Evolutionary conservation across 2,329 filamentous ascomycete genomes (phyloP).

Genomic region (Neopestalotiopsis rosae): DNA sequence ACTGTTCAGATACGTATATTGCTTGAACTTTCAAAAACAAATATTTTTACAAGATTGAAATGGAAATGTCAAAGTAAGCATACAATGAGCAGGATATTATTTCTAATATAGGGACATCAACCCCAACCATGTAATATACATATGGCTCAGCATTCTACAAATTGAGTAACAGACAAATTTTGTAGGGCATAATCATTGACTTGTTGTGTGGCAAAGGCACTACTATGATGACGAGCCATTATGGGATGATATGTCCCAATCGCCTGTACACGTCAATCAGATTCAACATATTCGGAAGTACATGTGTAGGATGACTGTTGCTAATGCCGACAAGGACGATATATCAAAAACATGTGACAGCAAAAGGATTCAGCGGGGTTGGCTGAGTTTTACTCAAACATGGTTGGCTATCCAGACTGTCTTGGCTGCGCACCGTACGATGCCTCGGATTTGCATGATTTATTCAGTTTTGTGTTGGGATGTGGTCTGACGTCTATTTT

Average conservation of each 20-base stretch:
- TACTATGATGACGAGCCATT: neutral
- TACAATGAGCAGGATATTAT: neutral
- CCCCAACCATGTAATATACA: neutral
- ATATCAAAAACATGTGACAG: neutral
- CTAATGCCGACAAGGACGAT: neutral
- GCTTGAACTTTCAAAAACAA: too few relatives aligned
- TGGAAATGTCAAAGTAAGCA: neutral
- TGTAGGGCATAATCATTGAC: neutral
- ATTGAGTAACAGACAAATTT: neutral
- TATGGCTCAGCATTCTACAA: neutral
- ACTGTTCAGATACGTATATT: neutral
- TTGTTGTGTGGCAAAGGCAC: neutral
- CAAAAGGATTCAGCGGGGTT: neutral
- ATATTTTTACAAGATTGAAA: neutral
- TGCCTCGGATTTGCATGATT: neutral
- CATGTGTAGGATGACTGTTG: neutral
- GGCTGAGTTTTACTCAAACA: neutral
- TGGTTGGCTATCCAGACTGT: neutral
- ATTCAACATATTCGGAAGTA: constrained; percentile 1
- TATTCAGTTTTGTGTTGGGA: neutral
- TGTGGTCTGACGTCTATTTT: neutral
- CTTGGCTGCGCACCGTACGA: neutral
- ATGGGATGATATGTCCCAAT: neutral
- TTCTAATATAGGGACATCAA: neutral
- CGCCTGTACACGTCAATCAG: neutral